Evolutionary conservation across 2,329 filamentous ascomycete genomes (phyloP).

Genomic region (Alternaria sp.): DNA sequence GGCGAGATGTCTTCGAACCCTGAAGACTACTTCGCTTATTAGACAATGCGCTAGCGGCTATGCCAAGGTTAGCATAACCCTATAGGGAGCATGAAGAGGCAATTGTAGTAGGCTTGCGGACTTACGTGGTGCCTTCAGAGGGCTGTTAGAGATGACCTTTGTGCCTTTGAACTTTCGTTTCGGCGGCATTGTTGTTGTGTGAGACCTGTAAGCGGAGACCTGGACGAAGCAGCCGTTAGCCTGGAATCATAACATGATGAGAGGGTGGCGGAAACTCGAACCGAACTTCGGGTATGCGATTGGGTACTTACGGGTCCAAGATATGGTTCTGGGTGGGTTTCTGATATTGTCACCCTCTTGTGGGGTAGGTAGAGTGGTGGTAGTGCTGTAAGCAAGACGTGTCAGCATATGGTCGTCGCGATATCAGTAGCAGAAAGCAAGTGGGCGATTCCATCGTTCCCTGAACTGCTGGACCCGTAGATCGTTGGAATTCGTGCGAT

Average conservation of each 20-base stretch:
- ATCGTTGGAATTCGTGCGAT: neutral
- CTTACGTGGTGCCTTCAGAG: slow-evolving; percentile 31
- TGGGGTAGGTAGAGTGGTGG: slow-evolving; percentile 1
- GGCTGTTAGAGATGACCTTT: slow-evolving; percentile 21
- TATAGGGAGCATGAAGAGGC: slow-evolving; percentile 22
- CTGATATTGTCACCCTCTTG: neutral
- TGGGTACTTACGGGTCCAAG: slow-evolving; percentile 18
- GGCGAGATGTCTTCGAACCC: slow-evolving; percentile 46
- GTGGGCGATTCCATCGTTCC: neutral
- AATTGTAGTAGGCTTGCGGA: slow-evolving; percentile 12
- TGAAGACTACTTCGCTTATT: slow-evolving; percentile 48
- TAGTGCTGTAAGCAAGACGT: slow-evolving; percentile 22
- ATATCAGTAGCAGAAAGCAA: slow-evolving; percentile 5
- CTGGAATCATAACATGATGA: slow-evolving; percentile 11
- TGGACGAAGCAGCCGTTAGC: slow-evolving; percentile 26
- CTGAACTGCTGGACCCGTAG: neutral
- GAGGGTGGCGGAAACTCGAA: neutral
- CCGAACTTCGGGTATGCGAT: neutral
- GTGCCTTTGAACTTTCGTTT: slow-evolving; percentile 40
- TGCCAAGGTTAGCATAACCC: slow-evolving; percentile 46
- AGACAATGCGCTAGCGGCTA: slow-evolving; percentile 40
- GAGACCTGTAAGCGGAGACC: slow-evolving; percentile 6
- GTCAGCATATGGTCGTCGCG: slow-evolving; percentile 19
- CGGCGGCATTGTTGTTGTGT: slow-evolving; percentile 38
- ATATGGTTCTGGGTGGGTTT: neutral